phyloP scores from a whole-genome alignment of 208 protist species.

The Wallacemonas rigidus region DNA sequence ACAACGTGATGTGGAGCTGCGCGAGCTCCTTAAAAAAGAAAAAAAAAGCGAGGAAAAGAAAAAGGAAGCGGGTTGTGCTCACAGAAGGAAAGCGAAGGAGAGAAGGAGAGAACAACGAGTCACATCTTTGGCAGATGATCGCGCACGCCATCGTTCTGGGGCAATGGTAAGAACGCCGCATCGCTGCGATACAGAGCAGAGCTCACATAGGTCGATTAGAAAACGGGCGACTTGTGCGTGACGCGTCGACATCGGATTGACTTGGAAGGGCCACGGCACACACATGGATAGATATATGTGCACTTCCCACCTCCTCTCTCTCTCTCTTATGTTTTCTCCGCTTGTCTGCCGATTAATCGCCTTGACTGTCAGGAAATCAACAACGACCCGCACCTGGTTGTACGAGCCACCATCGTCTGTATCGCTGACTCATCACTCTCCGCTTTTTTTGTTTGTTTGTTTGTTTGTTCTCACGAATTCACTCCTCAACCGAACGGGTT shows the following conservation, averaged over 20 bases:
- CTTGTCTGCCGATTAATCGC: background rate
- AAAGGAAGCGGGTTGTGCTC: background rate
- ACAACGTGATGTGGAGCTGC: background rate
- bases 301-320: slow-evolving; percentile 12
- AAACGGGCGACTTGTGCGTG: too few species aligned
- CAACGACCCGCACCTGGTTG: background rate
- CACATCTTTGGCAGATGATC: too few species aligned
- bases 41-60: background rate
- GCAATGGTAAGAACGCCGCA: too few species aligned
- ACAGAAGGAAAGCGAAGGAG: too few species aligned
- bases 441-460: background rate
- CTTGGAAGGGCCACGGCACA: too few species aligned
- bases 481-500: too few species aligned
- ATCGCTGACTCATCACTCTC: background rate
- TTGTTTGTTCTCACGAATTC: background rate
- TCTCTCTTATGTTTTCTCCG: slow-evolving; percentile 14
- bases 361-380: background rate
- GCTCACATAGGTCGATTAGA: too few species aligned
- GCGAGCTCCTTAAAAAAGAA: background rate
- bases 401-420: background rate
- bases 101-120: too few species aligned
- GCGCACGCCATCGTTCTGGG: too few species aligned
- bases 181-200: too few species aligned
- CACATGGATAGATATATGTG: too few species aligned
- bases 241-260: too few species aligned